A percentile compares a stretch with the other conserved stretches of the same genome.
Conservation (phyloP, 2,329 filamentous ascomycete genomes). For the Monosporascus sp. region DNA sequence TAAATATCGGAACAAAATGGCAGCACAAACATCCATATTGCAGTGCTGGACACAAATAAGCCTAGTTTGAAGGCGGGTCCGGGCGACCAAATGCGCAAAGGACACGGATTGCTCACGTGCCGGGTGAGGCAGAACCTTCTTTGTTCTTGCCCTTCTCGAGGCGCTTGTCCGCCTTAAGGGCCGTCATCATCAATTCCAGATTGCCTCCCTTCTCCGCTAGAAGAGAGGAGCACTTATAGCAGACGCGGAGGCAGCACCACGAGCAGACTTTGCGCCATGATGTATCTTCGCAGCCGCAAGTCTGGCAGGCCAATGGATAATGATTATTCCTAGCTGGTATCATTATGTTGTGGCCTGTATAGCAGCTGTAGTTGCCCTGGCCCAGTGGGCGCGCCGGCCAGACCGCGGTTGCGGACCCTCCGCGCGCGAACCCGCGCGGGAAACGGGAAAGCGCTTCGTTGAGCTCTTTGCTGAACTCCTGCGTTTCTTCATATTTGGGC, state of each 20-base stretch:
- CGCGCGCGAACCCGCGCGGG: slow-evolving; percentile 10
- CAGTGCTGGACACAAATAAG: too few species aligned
- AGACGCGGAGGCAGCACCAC: slow-evolving; percentile 49
- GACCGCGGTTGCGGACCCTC: slow-evolving; percentile 8
- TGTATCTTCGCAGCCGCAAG: slow-evolving; percentile 42
- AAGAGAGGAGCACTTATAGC: slow-evolving; percentile 39
- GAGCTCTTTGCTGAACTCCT: slow-evolving; percentile 6
- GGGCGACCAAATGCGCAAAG: too few species aligned
- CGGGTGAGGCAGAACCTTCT: background rate
- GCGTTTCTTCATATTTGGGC: slow-evolving; percentile 1
- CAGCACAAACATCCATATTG: too few species aligned
- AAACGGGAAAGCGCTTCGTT: slow-evolving; percentile 17
- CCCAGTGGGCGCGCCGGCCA: slow-evolving; percentile 35
- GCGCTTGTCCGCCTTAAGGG: slow-evolving; percentile 17
- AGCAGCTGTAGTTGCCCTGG: slow-evolving; percentile 38
- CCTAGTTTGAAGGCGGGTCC: too few species aligned
- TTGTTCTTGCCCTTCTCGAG: slow-evolving; percentile 13
- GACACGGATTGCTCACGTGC: too few species aligned
- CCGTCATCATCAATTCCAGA: slow-evolving; percentile 36
- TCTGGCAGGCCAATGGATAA: slow-evolving; percentile 49
- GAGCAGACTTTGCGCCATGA: slow-evolving; percentile 42
- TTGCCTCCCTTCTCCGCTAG: slow-evolving; percentile 38
- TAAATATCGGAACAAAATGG: too few species aligned
- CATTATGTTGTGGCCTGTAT: slow-evolving; percentile 44
- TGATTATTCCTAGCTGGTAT: slow-evolving; percentile 41